A percentile compares a stretch with the other conserved stretches of the same genome.
phyloP scores from a whole-genome alignment of 1,139 yeast species.

The Candida labiduridarum region DNA sequence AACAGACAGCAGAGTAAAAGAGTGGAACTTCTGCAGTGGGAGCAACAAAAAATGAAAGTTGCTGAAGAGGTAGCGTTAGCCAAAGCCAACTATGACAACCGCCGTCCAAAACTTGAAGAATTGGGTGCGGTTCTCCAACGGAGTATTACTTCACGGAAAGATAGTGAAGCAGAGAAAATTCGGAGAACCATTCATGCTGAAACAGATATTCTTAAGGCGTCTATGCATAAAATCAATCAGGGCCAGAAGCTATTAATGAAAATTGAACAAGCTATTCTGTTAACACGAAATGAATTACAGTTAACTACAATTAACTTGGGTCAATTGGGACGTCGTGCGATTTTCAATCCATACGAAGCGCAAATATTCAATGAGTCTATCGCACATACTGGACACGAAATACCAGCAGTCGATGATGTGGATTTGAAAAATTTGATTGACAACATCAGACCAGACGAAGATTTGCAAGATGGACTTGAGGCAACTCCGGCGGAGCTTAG shows the following conservation, averaged over 20 bases:
- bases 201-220: conserved; percentile 1
- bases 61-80: conserved; percentile 2
- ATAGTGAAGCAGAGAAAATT: not conserved
- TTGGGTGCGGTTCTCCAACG: not conserved
- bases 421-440: conserved; percentile 59
- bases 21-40: conserved; percentile 9
- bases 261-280: conserved; percentile 5
- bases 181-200: not conserved
- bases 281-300: not conserved
- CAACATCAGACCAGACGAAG: conserved; percentile 67
- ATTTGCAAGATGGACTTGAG: conserved; percentile 44
- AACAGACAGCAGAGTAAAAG: conserved; percentile 5
- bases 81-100: conserved; percentile 1
- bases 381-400: not conserved
- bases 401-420: conserved; percentile 17
- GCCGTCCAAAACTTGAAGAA: not conserved
- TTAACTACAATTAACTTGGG: conserved; percentile 1
- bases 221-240: conserved; percentile 6
- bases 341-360: conserved; percentile 11
- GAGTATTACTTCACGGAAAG: conserved; percentile 5
- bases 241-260: not conserved
- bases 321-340: conserved; percentile 7
- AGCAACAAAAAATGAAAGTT: conserved; percentile 2
- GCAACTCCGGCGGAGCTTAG: conserved; percentile 72
- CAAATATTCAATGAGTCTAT: conserved; percentile 7